These are phyloP conservation scores for Flaveria brownii DNA, from an alignment of 129 eudicot genomes.

Conservation along the genomic window DNA sequence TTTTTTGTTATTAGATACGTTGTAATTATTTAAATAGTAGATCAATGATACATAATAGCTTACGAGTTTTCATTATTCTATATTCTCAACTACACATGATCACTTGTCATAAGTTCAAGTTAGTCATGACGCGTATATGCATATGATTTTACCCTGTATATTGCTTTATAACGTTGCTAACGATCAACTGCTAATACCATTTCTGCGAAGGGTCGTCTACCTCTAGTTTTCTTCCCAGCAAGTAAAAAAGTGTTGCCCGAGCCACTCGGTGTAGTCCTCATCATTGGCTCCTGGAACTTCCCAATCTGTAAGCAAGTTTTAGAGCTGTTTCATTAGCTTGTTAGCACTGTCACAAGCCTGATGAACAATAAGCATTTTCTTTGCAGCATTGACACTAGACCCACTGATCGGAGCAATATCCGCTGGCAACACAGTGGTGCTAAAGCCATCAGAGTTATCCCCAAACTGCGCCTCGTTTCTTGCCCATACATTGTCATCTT, in stretches of 20 bases:
- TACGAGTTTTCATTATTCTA: too few species aligned
- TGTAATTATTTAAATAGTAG: too few species aligned
- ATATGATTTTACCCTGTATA: neutral
- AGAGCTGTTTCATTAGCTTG: neutral
- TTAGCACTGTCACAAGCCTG: neutral
- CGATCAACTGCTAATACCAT: neutral
- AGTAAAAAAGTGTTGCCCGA: conserved; percentile 65
- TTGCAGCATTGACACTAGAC: conserved; percentile 75
- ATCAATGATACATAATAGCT: neutral
- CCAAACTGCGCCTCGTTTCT: conserved; percentile 77
- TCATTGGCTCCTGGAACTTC: conserved; percentile 81
- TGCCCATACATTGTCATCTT: conserved; percentile 53
- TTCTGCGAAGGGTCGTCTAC: conserved; percentile 53
- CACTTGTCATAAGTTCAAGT: neutral
- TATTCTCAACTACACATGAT: neutral
- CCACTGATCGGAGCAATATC: conserved; percentile 93
- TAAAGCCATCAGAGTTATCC: conserved; percentile 84
- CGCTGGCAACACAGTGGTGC: conserved; percentile 77
- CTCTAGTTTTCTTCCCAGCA: conserved; percentile 71
- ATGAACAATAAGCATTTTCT: conserved; percentile 7
- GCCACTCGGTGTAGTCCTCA: conserved; percentile 79
- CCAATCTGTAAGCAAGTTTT: conserved; percentile 61
- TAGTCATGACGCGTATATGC: neutral
- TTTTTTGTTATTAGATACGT: too few species aligned
- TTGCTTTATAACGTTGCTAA: too few species aligned